phyloP scores from a whole-genome alignment of 2,329 filamentous ascomycete species.

The Fusarium chlamydosporum region DNA sequence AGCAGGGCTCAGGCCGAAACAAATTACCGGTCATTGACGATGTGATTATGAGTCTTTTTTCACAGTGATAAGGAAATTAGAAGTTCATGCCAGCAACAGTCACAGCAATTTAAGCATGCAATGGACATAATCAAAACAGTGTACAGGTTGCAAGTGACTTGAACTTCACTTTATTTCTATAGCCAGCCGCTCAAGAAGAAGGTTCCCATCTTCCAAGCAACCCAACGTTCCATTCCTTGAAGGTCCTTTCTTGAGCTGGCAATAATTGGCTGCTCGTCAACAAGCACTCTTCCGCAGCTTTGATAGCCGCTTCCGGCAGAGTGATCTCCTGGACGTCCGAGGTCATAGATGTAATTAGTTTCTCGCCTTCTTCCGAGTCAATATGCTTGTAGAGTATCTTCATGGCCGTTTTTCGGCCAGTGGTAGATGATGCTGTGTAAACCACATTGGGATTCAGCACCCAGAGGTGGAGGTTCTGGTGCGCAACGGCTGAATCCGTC shows the following conservation, averaged over 20 bases:
- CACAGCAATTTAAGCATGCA: background rate
- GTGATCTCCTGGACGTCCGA: conserved; percentile 72
- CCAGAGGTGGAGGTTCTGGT: conserved; percentile 64
- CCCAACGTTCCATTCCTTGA: conserved; percentile 77
- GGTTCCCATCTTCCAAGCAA: conserved; percentile 64
- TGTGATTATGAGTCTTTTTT: background rate
- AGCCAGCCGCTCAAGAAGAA: background rate
- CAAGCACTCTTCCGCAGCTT: conserved; percentile 61
- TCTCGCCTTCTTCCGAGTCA: conserved; percentile 60
- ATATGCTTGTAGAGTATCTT: conserved; percentile 68
- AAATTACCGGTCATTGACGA: conserved; percentile 1
- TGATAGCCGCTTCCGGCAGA: conserved; percentile 66
- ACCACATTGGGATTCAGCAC: conserved; percentile 69
- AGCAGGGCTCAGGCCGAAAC: conserved; percentile 44
- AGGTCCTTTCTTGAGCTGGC: conserved; percentile 68
- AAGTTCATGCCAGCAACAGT: background rate
- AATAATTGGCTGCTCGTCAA: conserved; percentile 65
- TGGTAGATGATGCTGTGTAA: conserved; percentile 61
- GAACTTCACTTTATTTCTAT: background rate
- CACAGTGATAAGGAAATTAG: background rate
- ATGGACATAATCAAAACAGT: background rate
- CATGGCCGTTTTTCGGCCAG: conserved; percentile 58
- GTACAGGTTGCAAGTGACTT: background rate
- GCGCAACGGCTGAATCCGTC: conserved; percentile 9
- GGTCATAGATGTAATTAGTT: conserved; percentile 64